Conservation (phyloP, 2,329 filamentous ascomycete species). For the Orbilia quercus region DNA sequence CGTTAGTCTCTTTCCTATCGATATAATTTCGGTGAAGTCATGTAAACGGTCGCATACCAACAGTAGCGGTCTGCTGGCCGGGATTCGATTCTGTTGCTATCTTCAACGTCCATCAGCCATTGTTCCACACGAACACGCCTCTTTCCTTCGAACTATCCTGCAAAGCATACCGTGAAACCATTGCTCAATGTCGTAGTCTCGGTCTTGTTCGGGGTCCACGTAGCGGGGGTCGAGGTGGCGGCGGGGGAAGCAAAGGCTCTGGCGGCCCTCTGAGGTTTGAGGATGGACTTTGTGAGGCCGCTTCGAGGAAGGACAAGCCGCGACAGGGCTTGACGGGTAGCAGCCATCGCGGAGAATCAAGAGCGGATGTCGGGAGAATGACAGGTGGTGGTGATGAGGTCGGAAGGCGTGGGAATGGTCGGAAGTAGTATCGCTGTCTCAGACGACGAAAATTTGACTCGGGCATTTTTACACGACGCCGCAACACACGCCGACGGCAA, state of each 20-base stretch:
- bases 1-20: conserved; percentile 97
- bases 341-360: conserved; percentile 58
- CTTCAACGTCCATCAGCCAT: conserved; percentile 52
- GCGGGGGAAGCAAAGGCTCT: conserved; percentile 58
- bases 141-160: background rate
- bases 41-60: conserved; percentile 55
- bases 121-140: conserved; percentile 9
- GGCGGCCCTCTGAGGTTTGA: conserved; percentile 45
- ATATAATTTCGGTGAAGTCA: conserved; percentile 73
- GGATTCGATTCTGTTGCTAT: conserved; percentile 62
- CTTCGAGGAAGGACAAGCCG: conserved; percentile 58
- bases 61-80: conserved; percentile 63
- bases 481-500: conserved; percentile 41
- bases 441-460: conserved; percentile 54
- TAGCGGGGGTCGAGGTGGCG: conserved; percentile 62
- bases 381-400: conserved; percentile 18
- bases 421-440: conserved; percentile 38
- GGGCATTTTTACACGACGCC: conserved; percentile 52
- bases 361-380: conserved; percentile 22
- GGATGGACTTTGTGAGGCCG: conserved; percentile 58
- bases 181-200: conserved; percentile 97
- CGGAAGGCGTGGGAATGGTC: conserved; percentile 11
- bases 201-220: conserved; percentile 75
- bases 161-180: conserved; percentile 81
- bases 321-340: conserved; percentile 59